A percentile compares a stretch with the other conserved stretches of the same genome.
These are phyloP conservation scores for Elaphomyces granulatus DNA, from an alignment of 495 filamentous ascomycete species.

Conservation along the genomic window DNA sequence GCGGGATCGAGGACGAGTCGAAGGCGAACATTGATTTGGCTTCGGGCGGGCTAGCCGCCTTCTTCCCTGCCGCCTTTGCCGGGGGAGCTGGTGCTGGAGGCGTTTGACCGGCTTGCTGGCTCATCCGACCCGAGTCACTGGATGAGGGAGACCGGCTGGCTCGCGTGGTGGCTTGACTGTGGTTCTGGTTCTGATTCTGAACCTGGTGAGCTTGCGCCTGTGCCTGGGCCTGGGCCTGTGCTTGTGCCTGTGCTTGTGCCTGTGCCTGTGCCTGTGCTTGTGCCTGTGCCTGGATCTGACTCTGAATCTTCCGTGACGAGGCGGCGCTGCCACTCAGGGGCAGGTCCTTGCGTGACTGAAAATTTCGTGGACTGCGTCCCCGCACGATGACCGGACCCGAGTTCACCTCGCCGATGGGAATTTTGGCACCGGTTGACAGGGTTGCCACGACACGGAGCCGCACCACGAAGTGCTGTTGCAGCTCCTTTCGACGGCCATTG, in stretches of 20 bases:
- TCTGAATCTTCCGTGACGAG: slow-evolving; percentile 43
- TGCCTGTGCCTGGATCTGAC: slow-evolving; percentile 38
- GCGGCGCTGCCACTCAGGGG: slow-evolving; percentile 57
- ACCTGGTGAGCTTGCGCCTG: too few species aligned
- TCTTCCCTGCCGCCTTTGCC: too few species aligned
- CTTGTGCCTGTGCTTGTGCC: too few species aligned
- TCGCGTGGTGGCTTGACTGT: too few species aligned
- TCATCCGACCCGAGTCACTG: too few species aligned
- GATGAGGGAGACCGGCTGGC: too few species aligned
- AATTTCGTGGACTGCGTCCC: slow-evolving; percentile 66
- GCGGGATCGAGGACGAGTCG: slow-evolving; percentile 1
- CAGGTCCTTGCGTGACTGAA: slow-evolving; percentile 62
- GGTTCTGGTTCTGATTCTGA: too few species aligned
- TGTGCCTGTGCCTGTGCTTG: slow-evolving; percentile 20
- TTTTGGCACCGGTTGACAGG: slow-evolving; percentile 50
- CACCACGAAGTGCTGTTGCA: slow-evolving; percentile 71
- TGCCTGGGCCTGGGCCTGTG: too few species aligned
- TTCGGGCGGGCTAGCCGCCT: too few species aligned
- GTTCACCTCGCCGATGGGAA: slow-evolving; percentile 53
- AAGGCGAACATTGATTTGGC: slow-evolving; percentile 3
- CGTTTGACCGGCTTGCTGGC: too few species aligned
- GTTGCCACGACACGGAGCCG: slow-evolving; percentile 60
- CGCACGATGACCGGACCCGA: slow-evolving; percentile 67
- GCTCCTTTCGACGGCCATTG: slow-evolving; percentile 62
- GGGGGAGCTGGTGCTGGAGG: too few species aligned